Conservation (phyloP, 495 filamentous ascomycete species). For the Barbatosphaeria neglecta region DNA sequence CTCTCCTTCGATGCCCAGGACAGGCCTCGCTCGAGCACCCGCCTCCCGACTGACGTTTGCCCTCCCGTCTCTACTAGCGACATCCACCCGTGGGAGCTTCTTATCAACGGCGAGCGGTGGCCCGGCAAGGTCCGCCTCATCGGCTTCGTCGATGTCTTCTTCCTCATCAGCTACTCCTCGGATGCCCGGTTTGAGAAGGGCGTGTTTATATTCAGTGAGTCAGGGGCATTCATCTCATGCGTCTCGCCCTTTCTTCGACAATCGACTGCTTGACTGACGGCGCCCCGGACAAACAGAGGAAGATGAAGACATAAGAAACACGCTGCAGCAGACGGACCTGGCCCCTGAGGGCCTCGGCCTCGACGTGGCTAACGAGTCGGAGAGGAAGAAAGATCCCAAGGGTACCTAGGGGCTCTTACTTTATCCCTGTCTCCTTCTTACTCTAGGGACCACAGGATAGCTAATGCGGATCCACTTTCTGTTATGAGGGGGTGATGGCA, state of each 20-base stretch:
- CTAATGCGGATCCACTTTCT: no score
- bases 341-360: conserved; percentile 8
- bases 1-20: neutral
- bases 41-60: neutral
- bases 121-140: conserved; percentile 27
- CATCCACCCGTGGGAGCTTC: conserved; percentile 31
- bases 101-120: conserved; percentile 27
- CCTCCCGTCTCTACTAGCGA: conserved; percentile 14
- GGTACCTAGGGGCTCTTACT: neutral
- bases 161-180: conserved; percentile 29
- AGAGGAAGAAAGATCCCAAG: conserved; percentile 4
- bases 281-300: no score
- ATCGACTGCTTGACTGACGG: neutral
- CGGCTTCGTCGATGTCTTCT: conserved; percentile 30
- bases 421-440: neutral
- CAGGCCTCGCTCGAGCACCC: no score
- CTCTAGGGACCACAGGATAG: neutral
- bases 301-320: conserved; percentile 20
- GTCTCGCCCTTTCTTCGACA: neutral
- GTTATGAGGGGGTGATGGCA: no score
- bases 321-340: conserved; percentile 10
- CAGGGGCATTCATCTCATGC: neutral
- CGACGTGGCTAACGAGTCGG: conserved; percentile 11
- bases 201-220: conserved; percentile 27
- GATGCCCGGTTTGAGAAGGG: conserved; percentile 26